These are phyloP conservation scores for barley (Hordeum vulgare) DNA, from an alignment of 176 grass and related monocot species.

Conservation along the genomic window MorexV3_pseudomolecules_assembly NC_058524.1:157374164-157374663, in stretches of 20 bases:
- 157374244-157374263: not conserved
- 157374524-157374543: not conserved
- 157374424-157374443: not conserved
- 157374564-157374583: not conserved
- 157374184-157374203: slow-evolving; percentile 70
- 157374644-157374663: not conserved
- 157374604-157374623: not conserved
- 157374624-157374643: not conserved
- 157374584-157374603: not conserved
- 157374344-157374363: not conserved
- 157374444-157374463: not conserved
- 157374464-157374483: not conserved
- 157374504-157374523: not conserved
- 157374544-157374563: not conserved
- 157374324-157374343: not conserved
- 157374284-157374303: not conserved
- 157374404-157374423: not conserved
- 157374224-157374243: slow-evolving; percentile 29
- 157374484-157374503: not conserved
- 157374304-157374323: not conserved
- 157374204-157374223: slow-evolving; percentile 49
- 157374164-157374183: slow-evolving; percentile 51
- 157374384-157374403: not conserved
- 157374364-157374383: not conserved
- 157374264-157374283: not conserved